A percentile compares a stretch with the other conserved stretches of the same genome.
Conservation (phyloP, 805 yeast species). For the Saccharomycopsis sp. region DNA sequence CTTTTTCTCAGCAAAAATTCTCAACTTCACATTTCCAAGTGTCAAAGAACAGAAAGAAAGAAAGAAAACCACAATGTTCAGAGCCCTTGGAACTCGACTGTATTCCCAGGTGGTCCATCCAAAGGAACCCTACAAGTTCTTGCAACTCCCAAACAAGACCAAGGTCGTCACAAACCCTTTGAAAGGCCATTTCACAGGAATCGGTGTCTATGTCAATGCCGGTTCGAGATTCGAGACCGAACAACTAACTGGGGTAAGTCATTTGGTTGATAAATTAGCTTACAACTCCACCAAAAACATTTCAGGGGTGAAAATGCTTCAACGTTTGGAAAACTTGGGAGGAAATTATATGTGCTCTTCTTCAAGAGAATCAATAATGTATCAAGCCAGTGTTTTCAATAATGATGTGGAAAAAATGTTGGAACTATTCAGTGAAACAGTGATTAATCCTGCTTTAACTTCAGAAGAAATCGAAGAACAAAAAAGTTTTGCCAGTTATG, state of each 20-base stretch:
- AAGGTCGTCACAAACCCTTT: slow-evolving; percentile 74
- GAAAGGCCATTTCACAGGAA: slow-evolving; percentile 85
- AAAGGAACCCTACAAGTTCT: slow-evolving; percentile 14
- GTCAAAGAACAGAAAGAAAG: too few species aligned
- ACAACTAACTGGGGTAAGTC: slow-evolving; percentile 62
- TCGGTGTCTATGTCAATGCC: slow-evolving; percentile 82
- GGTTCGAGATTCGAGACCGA: slow-evolving; percentile 78
- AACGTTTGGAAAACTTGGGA: slow-evolving; percentile 67
- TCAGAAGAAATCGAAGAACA: slow-evolving; percentile 68
- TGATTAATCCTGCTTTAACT: slow-evolving; percentile 56
- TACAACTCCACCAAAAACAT: slow-evolving; percentile 58
- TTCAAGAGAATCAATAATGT: slow-evolving; percentile 82
- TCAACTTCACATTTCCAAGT: too few species aligned
- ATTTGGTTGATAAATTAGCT: slow-evolving; percentile 76
- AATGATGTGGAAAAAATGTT: slow-evolving; percentile 74
- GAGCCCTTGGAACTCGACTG: too few species aligned
- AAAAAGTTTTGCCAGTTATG: slow-evolving; percentile 64
- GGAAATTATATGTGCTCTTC: slow-evolving; percentile 93
- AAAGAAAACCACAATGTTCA: too few species aligned
- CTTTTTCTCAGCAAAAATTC: too few species aligned
- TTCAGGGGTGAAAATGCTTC: slow-evolving; percentile 61
- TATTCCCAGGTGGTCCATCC: not conserved
- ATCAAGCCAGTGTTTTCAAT: slow-evolving; percentile 92
- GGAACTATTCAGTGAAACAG: slow-evolving; percentile 65
- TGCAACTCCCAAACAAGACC: slow-evolving; percentile 54